A percentile compares a stretch with the other conserved stretches of the same genome.
Conservation (phyloP, 345 rosid genomes). For the Toxicodendron radicans region DNA sequence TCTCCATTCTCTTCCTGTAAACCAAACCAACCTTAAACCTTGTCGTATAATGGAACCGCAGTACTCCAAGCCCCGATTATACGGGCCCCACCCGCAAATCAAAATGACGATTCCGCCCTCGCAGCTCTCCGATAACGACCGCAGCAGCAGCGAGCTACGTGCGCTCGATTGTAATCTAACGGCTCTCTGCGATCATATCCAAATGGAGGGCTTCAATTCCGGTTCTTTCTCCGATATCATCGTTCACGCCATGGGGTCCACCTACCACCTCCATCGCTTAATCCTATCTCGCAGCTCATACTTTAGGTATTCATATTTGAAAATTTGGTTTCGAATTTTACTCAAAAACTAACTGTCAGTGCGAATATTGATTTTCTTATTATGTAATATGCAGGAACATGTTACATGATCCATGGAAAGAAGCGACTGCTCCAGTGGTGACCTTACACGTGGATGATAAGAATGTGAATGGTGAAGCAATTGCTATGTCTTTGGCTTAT, state of each 20-base stretch:
- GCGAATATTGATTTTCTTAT: neutral
- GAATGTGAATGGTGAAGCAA: conserved; percentile 84
- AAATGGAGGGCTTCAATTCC: conserved; percentile 75
- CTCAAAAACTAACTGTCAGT: neutral
- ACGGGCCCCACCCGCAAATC: conserved; percentile 38
- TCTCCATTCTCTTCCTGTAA: neutral
- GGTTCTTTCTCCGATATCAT: conserved; percentile 90
- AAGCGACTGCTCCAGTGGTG: conserved; percentile 75
- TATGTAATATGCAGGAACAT: conserved; percentile 55
- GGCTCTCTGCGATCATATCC: conserved; percentile 93
- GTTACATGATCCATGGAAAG: conserved; percentile 98
- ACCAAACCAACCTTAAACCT: neutral
- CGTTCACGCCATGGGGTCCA: conserved; percentile 83
- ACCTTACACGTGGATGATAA: conserved; percentile 82
- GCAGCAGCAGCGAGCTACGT: conserved; percentile 66
- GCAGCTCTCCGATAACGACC: conserved; percentile 63
- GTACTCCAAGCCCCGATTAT: conserved; percentile 36
- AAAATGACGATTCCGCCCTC: conserved; percentile 46
- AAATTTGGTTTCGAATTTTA: neutral
- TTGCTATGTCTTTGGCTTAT: conserved; percentile 82
- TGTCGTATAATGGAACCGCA: conserved; percentile 31
- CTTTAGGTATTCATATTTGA: conserved; percentile 58
- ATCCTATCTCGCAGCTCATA: conserved; percentile 92
- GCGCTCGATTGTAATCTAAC: conserved; percentile 81
- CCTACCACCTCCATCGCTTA: conserved; percentile 86